Evolutionary conservation across 176 grass and related monocot genomes (phyloP).

Genomic region (Tillandsia leiboldiana): DNA sequence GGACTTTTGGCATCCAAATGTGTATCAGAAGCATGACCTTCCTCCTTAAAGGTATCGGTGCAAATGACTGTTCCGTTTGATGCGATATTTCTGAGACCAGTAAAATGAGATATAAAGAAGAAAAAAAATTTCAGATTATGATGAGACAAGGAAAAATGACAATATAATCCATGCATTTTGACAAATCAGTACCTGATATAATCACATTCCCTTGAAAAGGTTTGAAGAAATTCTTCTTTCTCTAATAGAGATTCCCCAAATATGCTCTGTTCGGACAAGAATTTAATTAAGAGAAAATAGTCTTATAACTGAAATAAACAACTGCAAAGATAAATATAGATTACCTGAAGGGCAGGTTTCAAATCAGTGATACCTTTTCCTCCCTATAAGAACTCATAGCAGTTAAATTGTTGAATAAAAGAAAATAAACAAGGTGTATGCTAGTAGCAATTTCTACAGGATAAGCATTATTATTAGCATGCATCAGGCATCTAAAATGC

Average conservation of each 20-base stretch:
- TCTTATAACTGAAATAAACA: not conserved
- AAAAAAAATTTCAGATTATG: constrained; percentile 2
- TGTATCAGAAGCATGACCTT: constrained; percentile 7
- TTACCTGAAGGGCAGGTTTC: constrained; percentile 64
- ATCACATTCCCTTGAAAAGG: constrained; percentile 62
- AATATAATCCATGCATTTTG: constrained; percentile 1
- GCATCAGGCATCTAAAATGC: not conserved
- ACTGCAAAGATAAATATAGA: constrained; percentile 1
- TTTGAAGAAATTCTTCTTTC: constrained; percentile 73
- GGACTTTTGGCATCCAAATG: constrained; percentile 23
- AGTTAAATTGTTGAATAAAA: not conserved
- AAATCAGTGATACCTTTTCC: constrained; percentile 89
- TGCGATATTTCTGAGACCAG: constrained; percentile 20
- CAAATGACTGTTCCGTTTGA: constrained; percentile 20
- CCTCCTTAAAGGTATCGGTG: constrained; percentile 18
- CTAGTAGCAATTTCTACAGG: not conserved
- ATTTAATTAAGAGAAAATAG: not conserved
- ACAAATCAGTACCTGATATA: constrained; percentile 38
- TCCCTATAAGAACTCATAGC: constrained; percentile 40
- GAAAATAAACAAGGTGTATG: not conserved
- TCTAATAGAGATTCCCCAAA: constrained; percentile 75
- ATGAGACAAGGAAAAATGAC: constrained; percentile 5
- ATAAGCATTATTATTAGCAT: not conserved
- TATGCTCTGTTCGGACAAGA: constrained; percentile 48
- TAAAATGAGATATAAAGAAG: constrained; percentile 4